These are phyloP conservation scores for Aspergillus tubingensis DNA, from an alignment of 2,329 filamentous ascomycete species.

Conservation along the genomic window DNA sequence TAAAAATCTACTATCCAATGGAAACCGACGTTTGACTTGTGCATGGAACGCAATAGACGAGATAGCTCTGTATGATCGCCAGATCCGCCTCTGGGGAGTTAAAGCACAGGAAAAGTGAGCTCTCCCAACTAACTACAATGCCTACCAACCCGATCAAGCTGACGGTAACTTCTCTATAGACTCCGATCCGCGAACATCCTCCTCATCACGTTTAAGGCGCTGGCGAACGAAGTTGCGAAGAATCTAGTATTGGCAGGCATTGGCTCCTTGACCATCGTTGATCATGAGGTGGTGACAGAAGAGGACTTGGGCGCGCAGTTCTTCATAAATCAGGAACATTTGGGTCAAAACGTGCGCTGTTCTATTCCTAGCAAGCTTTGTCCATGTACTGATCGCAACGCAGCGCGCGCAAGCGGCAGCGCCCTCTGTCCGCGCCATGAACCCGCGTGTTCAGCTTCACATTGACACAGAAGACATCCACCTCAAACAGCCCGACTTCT, in stretches of 20 bases:
- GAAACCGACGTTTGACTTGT: conserved; percentile 3
- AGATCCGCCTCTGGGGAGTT: conserved; percentile 96
- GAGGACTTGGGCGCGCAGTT: conserved; percentile 82
- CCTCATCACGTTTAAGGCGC: conserved; percentile 80
- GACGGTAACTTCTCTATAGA: conserved; percentile 44
- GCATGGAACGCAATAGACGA: conserved; percentile 63
- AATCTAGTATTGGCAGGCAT: conserved; percentile 95
- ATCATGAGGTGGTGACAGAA: conserved; percentile 73
- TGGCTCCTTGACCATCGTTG: conserved; percentile 83
- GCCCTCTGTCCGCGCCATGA: conserved; percentile 78
- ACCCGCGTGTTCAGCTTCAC: conserved; percentile 79
- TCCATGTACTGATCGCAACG: conserved; percentile 10
- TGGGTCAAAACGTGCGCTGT: conserved; percentile 69
- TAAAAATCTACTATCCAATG: neutral
- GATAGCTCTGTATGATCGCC: conserved; percentile 94
- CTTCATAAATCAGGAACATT: conserved; percentile 70
- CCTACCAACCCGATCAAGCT: neutral
- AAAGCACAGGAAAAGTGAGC: conserved; percentile 77
- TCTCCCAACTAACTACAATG: neutral
- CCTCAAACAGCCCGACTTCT: conserved; percentile 71
- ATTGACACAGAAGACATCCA: conserved; percentile 69
- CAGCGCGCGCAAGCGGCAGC: conserved; percentile 77
- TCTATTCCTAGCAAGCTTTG: conserved; percentile 13
- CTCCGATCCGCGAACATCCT: conserved; percentile 89
- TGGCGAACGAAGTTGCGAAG: conserved; percentile 94